Percentiles rank a stretch among this genome's conserved stretches.
Conservation (phyloP, 257 asterid species). For the Anisodus acutangulus region DNA sequence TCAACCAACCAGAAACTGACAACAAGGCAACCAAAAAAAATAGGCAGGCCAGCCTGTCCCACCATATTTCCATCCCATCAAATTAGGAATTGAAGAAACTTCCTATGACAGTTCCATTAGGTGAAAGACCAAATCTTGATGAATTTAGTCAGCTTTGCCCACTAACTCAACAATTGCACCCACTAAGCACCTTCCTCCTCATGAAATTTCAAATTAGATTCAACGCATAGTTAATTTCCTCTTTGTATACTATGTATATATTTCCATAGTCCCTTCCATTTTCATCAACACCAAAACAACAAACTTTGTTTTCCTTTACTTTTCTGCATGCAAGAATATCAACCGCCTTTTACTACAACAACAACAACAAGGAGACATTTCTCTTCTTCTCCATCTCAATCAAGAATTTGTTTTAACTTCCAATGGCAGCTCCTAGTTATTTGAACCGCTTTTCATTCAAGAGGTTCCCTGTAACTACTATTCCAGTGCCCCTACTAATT, state of each 20-base stretch:
- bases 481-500: constrained; percentile 39
- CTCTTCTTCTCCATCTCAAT: constrained; percentile 21
- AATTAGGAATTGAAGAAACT: constrained; percentile 26
- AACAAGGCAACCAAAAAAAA: background rate
- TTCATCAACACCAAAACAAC: constrained; percentile 30
- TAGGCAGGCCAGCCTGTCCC: constrained; percentile 37
- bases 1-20: background rate
- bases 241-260: constrained; percentile 10
- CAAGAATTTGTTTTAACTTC: background rate
- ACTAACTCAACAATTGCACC: background rate
- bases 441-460: constrained; percentile 43
- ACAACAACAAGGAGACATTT: constrained; percentile 1
- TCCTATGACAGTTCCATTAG: constrained; percentile 23
- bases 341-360: constrained; percentile 33
- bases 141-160: background rate
- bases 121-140: background rate
- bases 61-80: constrained; percentile 33
- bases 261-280: constrained; percentile 5
- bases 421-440: constrained; percentile 38
- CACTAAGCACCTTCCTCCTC: background rate
- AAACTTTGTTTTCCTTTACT: background rate
- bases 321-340: constrained; percentile 31
- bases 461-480: constrained; percentile 35
- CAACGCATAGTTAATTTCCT: background rate
- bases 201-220: background rate